Evolutionary conservation across 495 filamentous ascomycete species (phyloP), one percentile per base, ranked within the genome.

Genomic region (Penicillium diatomitis): DNA sequence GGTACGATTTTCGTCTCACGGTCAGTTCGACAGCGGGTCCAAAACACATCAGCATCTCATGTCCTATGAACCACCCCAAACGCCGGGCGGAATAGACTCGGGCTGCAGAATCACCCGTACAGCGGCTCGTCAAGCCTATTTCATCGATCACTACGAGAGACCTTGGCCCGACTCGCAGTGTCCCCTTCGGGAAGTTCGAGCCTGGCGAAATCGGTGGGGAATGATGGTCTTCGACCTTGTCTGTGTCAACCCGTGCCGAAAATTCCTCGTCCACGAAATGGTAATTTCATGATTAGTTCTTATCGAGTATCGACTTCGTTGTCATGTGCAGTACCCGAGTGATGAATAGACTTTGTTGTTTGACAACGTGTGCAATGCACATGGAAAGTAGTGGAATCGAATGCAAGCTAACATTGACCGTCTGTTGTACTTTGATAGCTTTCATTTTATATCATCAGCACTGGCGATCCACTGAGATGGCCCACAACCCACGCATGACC

Each of bases 391-490:
- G 11, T n/a, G 44, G n/a, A n/a, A n/a, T n/a, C n/a, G n/a, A n/a
- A 20, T 43, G 10, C 34, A 39, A 32, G 47, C 42, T 31, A 9
- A 30, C 27, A 12, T 20, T 29, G 36, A 32, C 9, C 38, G 41
- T 30, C 27, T 48, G 39, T 41, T 58, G 68, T 52, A 62, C 35
- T 20, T 10, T 65, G 60, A 55, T 63, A 98, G 92, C 94, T 35
- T 98, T 98, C 68, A 98, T 98, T 55, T 77, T 98, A 56, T 98
- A 96, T 70, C 87, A 94, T 32, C 92, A 97, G 63, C 87, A 94
- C 65, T 83, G 91, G 60, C 92, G 96, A 70, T 81, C 83, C 5
- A 69, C 77, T 7, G 86, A 96, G 6, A 85, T 91, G 6, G 75
- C 82, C 8, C 80, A 86, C 57, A 76, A 96, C 60, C 92, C 90